Percentiles rank a stretch among this genome's conserved stretches.
These are phyloP conservation scores for Saxophila tyrrhenica DNA, from an alignment of 495 filamentous ascomycete species.

Conservation along the genomic window DNA sequence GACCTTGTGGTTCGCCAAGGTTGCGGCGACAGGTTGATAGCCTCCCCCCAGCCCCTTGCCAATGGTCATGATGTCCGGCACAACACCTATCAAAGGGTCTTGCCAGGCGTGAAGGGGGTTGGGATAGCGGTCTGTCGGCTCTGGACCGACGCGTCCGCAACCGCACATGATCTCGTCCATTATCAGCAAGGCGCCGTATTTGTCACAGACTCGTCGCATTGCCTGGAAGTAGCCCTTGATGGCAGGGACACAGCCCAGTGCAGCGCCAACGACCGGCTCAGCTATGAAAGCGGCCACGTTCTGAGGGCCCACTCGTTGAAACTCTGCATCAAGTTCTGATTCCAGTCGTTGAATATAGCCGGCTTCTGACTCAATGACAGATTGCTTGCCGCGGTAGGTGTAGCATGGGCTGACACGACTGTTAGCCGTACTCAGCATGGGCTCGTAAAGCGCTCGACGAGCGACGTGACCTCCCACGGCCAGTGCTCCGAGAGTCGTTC, in stretches of 20 bases:
- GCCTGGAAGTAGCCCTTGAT: slow-evolving; percentile 32
- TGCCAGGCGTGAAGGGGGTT: slow-evolving; percentile 31
- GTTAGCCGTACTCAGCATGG: slow-evolving; percentile 45
- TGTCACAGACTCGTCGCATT: slow-evolving; percentile 32
- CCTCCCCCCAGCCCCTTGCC: slow-evolving; percentile 35
- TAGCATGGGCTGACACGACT: slow-evolving; percentile 61
- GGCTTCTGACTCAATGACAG: slow-evolving; percentile 24
- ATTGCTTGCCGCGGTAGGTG: slow-evolving; percentile 40
- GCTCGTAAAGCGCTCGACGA: slow-evolving; percentile 54
- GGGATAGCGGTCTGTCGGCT: slow-evolving; percentile 9
- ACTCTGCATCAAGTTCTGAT: slow-evolving; percentile 62
- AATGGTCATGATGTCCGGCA: slow-evolving; percentile 34
- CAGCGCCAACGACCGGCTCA: slow-evolving; percentile 56
- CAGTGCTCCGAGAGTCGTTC: slow-evolving; percentile 58
- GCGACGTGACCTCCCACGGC: slow-evolving; percentile 51
- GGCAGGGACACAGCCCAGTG: slow-evolving; percentile 34
- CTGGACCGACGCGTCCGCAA: slow-evolving; percentile 31
- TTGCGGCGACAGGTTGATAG: slow-evolving; percentile 32
- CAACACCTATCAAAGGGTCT: slow-evolving; percentile 26
- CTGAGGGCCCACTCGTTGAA: slow-evolving; percentile 56
- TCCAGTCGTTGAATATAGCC: slow-evolving; percentile 46
- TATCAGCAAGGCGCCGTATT: slow-evolving; percentile 34
- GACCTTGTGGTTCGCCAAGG: slow-evolving; percentile 29
- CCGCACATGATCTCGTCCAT: slow-evolving; percentile 39
- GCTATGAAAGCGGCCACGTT: slow-evolving; percentile 68